phyloP scores from a whole-genome alignment of 208 protist species.

The Crithidia sp. region DNA sequence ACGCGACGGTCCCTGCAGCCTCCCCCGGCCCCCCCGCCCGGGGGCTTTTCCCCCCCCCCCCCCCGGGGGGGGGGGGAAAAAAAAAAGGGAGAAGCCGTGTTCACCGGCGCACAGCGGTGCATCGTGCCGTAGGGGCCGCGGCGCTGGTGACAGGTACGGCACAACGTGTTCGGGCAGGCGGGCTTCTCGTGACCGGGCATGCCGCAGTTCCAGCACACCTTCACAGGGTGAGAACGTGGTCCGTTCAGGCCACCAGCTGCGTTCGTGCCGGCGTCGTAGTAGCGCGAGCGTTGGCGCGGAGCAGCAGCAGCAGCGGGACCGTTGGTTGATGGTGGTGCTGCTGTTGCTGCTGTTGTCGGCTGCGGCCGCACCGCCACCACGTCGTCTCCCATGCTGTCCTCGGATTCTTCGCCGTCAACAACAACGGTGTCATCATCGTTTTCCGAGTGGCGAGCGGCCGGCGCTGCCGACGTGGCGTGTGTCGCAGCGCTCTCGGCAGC shows the following conservation, averaged over 20 bases:
- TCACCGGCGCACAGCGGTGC: constrained; percentile 43
- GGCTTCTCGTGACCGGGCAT: constrained; percentile 84
- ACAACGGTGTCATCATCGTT: constrained; percentile 11
- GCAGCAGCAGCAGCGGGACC: constrained; percentile 1
- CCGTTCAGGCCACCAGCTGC: constrained; percentile 24
- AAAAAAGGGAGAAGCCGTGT: constrained; percentile 49
- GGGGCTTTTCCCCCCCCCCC: too few species aligned
- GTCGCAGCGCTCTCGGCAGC: not conserved
- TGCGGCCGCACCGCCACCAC: not conserved
- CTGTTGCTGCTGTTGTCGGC: not conserved
- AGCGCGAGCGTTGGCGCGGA: constrained; percentile 37
- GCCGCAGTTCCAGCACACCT: constrained; percentile 88
- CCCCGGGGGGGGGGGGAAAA: too few species aligned
- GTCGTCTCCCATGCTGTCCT: not conserved
- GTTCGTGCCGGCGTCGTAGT: constrained; percentile 66
- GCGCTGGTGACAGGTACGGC: constrained; percentile 64
- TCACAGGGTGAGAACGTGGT: constrained; percentile 27
- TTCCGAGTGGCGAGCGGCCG: not conserved
- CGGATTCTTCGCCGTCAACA: constrained; percentile 7
- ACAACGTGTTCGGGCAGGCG: constrained; percentile 76
- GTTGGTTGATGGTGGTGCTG: not conserved
- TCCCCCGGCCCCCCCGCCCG: too few species aligned
- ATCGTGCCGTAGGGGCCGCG: constrained; percentile 38
- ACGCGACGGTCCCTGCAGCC: too few species aligned
- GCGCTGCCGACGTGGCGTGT: not conserved